Base-by-base conservation (phyloP, 2,329 filamentous ascomycete species). In the Exophiala xenobiotica region DNA sequence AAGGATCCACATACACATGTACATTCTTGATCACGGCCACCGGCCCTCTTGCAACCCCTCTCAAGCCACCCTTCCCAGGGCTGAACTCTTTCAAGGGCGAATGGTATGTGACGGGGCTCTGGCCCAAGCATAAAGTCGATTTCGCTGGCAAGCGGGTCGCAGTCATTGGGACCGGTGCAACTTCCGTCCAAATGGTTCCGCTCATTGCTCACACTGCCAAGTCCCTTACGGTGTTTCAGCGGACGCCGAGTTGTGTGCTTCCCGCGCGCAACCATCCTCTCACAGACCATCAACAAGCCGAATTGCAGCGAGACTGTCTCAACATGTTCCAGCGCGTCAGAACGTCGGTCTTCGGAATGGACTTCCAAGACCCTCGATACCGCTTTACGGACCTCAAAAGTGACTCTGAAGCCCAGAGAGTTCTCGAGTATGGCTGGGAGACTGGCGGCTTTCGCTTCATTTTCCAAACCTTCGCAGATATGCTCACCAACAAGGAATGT, bases 111-210 rank as follows among this genome's bases (percentile, higher is more conserved):
- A 78, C 79, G 0, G 80, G 78, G 1, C 78, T 78, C 62, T 84
- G 81, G 81, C 81, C 82, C 1, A 51, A 57, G 24, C 67, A 75
- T 2, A 70, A 77, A 5, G 70, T 85, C 23, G 49, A 55, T 19
- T 50, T 56, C 37, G 41, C 37, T 7, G 75, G 74, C 39, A 86
- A 86, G 63, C 73, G 77, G 12, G 76, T 81, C 42, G 83, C 77
- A 14, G 75, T 86, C 46, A 78, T 87, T 26, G 83, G 84, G 4
- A 86, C 82, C 0, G 83, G 83, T 1, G 79, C 82, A 4, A 71
- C 71, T 0, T 71, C 66, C 4, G 68, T 75, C 6, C 73, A 75
- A 37, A 54, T 61, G 12, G 61, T 61, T n/a, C 61, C 50, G 54
- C 56, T 43, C 53, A 60, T 46, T 27, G 49, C 54, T 16, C 37